Conservation (phyloP, 345 rosid species). For the Acer yangbiense region DNA sequence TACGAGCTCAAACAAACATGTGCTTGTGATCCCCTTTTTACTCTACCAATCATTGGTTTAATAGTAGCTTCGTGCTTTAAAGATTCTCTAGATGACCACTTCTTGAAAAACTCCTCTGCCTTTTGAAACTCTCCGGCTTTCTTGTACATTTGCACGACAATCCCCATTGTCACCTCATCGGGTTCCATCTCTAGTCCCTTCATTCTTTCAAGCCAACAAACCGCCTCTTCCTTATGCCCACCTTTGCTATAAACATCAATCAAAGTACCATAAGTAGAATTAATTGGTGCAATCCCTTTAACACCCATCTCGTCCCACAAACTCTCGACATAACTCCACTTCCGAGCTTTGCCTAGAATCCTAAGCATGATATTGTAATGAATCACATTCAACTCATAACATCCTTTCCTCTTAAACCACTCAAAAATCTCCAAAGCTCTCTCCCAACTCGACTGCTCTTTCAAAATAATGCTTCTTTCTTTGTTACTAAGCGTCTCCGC, state of each 20-base stretch:
- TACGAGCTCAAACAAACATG: conserved; percentile 57
- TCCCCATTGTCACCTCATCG: conserved; percentile 82
- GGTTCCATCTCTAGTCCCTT: conserved; percentile 69
- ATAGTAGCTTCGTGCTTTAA: conserved; percentile 27
- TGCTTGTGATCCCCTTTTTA: conserved; percentile 19
- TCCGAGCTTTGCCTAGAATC: conserved; percentile 67
- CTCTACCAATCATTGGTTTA: conserved; percentile 16
- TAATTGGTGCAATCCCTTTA: conserved; percentile 54
- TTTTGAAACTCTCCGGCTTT: conserved; percentile 72
- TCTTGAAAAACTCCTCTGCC: conserved; percentile 78
- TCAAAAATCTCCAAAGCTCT: conserved; percentile 85
- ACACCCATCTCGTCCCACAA: conserved; percentile 71
- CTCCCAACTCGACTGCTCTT: conserved; percentile 82
- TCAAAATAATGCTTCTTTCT: conserved; percentile 83
- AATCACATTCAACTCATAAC: conserved; percentile 81
- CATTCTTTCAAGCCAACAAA: conserved; percentile 81
- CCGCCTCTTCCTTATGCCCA: conserved; percentile 59
- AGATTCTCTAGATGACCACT: conserved; percentile 60
- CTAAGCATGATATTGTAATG: conserved; percentile 82
- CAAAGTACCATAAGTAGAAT: conserved; percentile 84
- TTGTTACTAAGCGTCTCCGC: conserved; percentile 67
- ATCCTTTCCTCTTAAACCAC: conserved; percentile 73
- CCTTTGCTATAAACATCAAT: conserved; percentile 91
- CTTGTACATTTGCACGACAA: conserved; percentile 85
- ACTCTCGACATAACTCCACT: conserved; percentile 59